phyloP scores from a whole-genome alignment of 2,329 filamentous ascomycete genomes.

The Beauveria varroae region DNA sequence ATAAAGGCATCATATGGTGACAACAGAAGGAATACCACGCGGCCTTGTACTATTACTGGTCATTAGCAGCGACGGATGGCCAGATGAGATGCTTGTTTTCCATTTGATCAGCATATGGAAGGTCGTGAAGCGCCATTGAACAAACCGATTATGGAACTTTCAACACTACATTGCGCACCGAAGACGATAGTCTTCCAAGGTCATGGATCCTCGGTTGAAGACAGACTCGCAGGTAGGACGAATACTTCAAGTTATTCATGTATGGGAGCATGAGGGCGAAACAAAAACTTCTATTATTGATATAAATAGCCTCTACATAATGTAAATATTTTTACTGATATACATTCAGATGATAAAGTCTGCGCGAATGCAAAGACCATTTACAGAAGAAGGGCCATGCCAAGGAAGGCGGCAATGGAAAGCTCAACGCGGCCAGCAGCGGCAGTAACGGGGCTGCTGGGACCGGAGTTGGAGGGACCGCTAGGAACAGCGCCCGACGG shows the following conservation, averaged over 20 bases:
- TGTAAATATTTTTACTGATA: neutral
- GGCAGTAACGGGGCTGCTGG: neutral
- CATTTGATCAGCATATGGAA: no score
- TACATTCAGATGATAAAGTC: neutral
- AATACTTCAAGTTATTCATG: neutral
- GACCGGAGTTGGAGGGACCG: neutral
- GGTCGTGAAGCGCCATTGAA: no score
- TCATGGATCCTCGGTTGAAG: fast-evolving
- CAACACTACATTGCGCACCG: no score
- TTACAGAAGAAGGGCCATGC: slow-evolving; percentile 6
- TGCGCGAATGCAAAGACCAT: neutral
- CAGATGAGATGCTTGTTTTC: no score
- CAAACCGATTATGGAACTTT: fast-evolving
- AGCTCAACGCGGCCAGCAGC: slow-evolving; percentile 1
- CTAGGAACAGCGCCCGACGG: neutral
- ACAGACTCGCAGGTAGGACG: no score
- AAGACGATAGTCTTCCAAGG: no score
- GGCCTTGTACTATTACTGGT: no score
- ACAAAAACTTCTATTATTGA: slow-evolving; percentile 2
- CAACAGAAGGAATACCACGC: no score
- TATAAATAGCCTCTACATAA: slow-evolving; percentile 1
- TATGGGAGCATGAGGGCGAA: neutral
- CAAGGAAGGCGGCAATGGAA: neutral
- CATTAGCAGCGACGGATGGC: no score
- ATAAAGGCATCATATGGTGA: no score